phyloP scores from a whole-genome alignment of 2,329 filamentous ascomycete species.

The Rutstroemia sp. region DNA sequence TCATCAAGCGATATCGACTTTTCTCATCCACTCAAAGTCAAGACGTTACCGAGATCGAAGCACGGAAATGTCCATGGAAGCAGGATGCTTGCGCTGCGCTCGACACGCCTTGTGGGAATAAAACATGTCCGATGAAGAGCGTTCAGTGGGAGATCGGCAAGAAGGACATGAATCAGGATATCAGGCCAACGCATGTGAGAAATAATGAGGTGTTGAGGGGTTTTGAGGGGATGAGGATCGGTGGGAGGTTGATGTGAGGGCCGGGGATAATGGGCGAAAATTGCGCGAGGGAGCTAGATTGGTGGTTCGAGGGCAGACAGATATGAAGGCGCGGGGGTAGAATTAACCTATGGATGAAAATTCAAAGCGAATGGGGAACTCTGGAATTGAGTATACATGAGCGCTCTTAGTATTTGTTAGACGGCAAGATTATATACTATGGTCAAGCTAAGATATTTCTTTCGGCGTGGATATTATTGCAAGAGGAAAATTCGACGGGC shows the following conservation, averaged over 20 bases:
- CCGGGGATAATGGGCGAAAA: background rate
- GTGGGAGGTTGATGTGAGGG: background rate
- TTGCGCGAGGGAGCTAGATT: too few relatives aligned
- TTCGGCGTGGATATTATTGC: too few relatives aligned
- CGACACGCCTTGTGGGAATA: background rate
- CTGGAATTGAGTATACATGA: too few relatives aligned
- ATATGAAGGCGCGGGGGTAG: too few relatives aligned
- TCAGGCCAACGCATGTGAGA: background rate
- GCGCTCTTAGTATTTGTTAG: too few relatives aligned
- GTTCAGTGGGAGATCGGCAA: background rate
- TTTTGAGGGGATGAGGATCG: background rate
- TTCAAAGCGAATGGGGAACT: too few relatives aligned
- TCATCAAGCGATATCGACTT: background rate
- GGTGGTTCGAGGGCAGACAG: too few relatives aligned
- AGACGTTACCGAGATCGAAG: background rate
- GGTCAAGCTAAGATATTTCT: too few relatives aligned
- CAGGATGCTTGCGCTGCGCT: background rate
- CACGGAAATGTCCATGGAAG: background rate
- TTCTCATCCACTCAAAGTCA: background rate
- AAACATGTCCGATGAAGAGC: background rate
- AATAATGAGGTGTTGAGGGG: background rate
- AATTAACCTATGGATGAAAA: too few relatives aligned
- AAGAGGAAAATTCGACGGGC: too few relatives aligned
- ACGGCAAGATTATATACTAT: too few relatives aligned
- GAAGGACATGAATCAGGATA: background rate